A percentile compares a stretch with the other conserved stretches of the same genome.
These are phyloP conservation scores for Phytophthora kernoviae DNA, from an alignment of 352 stramenopile genomes.

Conservation along the genomic window DNA sequence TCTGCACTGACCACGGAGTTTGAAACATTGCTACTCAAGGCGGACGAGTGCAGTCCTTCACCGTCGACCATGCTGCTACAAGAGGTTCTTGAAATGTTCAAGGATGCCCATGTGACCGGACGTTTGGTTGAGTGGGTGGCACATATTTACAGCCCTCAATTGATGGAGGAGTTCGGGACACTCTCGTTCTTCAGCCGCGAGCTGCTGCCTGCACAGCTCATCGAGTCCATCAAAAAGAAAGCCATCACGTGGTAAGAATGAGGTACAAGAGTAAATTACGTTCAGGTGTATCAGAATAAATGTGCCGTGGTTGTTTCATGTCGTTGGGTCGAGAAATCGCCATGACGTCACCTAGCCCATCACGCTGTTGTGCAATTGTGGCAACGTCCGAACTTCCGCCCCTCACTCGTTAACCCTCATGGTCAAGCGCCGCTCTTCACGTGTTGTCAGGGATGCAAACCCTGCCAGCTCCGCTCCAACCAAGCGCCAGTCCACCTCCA, in stretches of 20 bases:
- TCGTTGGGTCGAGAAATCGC: background rate
- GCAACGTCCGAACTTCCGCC: slow-evolving; percentile 25
- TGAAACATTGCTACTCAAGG: slow-evolving; percentile 20
- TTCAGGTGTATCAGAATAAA: background rate
- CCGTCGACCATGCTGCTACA: slow-evolving; percentile 4
- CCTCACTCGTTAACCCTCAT: slow-evolving; percentile 17
- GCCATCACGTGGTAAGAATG: slow-evolving; percentile 38
- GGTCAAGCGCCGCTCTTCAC: slow-evolving; percentile 16
- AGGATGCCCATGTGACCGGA: slow-evolving; percentile 5
- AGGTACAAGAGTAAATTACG: too few relatives aligned
- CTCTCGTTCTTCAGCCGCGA: slow-evolving; percentile 53
- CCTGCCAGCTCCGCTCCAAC: background rate
- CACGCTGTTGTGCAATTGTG: slow-evolving; percentile 16
- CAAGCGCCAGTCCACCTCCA: slow-evolving; percentile 3
- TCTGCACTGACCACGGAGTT: slow-evolving; percentile 22
- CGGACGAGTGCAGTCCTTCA: slow-evolving; percentile 9
- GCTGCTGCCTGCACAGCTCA: slow-evolving; percentile 50
- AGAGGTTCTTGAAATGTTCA: slow-evolving; percentile 15
- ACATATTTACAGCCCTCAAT: slow-evolving; percentile 43
- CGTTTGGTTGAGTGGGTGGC: slow-evolving; percentile 46
- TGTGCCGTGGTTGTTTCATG: too few relatives aligned
- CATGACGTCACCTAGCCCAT: too few relatives aligned
- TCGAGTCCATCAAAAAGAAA: slow-evolving; percentile 52
- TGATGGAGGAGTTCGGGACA: slow-evolving; percentile 50
- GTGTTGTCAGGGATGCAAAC: background rate